These are phyloP conservation scores for Pleurotus cornucopiae DNA, from an alignment of 768 basidiomycete genomes.

Conservation along the genomic window DNA sequence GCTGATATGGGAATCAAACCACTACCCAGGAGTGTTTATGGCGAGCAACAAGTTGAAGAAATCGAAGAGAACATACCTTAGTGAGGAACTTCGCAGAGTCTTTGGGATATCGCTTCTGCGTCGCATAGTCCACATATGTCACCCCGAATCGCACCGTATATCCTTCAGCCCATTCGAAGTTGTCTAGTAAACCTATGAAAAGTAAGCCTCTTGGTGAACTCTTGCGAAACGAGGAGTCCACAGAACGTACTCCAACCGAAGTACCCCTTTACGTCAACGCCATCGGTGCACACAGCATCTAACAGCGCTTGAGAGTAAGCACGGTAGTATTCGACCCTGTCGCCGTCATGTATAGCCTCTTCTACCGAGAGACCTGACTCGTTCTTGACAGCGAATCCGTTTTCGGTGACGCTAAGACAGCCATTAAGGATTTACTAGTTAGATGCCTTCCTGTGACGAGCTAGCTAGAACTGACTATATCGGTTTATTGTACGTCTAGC, in stretches of 20 bases:
- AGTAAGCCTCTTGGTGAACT: not conserved
- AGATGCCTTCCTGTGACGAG: not conserved
- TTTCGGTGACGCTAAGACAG: slow-evolving; percentile 54
- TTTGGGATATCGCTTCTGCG: slow-evolving; percentile 60
- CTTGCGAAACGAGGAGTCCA: not conserved
- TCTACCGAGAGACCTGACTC: slow-evolving; percentile 43
- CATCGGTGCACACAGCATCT: slow-evolving; percentile 50
- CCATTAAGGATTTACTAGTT: not conserved
- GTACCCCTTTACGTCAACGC: slow-evolving; percentile 54
- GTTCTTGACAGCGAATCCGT: slow-evolving; percentile 62
- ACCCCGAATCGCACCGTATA: slow-evolving; percentile 65
- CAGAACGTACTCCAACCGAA: slow-evolving; percentile 59
- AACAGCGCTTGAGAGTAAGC: slow-evolving; percentile 51
- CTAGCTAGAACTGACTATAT: slow-evolving; percentile 42
- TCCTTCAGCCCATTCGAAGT: slow-evolving; percentile 73
- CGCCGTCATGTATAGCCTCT: slow-evolving; percentile 49
- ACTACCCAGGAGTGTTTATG: not conserved
- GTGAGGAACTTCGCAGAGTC: slow-evolving; percentile 51
- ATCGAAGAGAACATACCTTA: slow-evolving; percentile 19
- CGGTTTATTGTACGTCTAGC: slow-evolving; percentile 36
- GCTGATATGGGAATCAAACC: slow-evolving; percentile 2
- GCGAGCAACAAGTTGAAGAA: not conserved
- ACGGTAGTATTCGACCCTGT: slow-evolving; percentile 60
- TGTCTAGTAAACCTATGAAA: slow-evolving; percentile 53
- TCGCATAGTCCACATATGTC: slow-evolving; percentile 64